Evolutionary conservation across 345 rosid species (phyloP).

Genomic region (Eucalyptus caleyi): DNA sequence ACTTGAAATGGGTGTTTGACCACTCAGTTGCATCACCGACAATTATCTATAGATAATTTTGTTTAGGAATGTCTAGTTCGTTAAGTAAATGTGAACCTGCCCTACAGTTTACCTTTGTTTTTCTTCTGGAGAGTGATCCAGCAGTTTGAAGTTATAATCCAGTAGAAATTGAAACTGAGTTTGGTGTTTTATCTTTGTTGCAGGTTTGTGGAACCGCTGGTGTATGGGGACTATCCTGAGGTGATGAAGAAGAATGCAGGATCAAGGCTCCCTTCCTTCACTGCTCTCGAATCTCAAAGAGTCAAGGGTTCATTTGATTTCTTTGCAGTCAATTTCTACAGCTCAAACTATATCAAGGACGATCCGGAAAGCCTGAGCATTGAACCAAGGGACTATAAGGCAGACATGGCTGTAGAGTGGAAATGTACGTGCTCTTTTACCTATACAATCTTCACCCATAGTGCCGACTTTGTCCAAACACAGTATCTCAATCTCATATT

Average conservation of each 20-base stretch:
- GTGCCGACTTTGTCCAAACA: not conserved
- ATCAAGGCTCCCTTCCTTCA: conserved; percentile 57
- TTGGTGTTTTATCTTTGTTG: not conserved
- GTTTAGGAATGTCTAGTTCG: not conserved
- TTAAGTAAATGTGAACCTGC: not conserved
- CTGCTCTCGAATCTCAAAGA: conserved; percentile 31
- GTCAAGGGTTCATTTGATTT: conserved; percentile 55
- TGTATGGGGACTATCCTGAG: conserved; percentile 66
- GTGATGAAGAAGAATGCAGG: conserved; percentile 48
- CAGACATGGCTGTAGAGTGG: conserved; percentile 8
- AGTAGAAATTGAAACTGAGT: not conserved
- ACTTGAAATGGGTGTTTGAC: not conserved
- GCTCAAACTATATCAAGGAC: not conserved
- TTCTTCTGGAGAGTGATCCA: not conserved
- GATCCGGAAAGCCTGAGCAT: not conserved
- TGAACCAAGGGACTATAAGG: conserved; percentile 7
- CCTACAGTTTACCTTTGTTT: not conserved
- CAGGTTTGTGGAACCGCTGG: conserved; percentile 59
- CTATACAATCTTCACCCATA: not conserved
- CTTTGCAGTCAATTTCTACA: conserved; percentile 23
- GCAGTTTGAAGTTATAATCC: not conserved
- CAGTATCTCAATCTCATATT: not conserved
- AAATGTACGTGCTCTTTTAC: not conserved
- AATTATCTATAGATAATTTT: not conserved
- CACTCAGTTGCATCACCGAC: not conserved